Evolutionary conservation across 306 rosid genomes (phyloP).

Genomic region (Rubus idaeus): DNA sequence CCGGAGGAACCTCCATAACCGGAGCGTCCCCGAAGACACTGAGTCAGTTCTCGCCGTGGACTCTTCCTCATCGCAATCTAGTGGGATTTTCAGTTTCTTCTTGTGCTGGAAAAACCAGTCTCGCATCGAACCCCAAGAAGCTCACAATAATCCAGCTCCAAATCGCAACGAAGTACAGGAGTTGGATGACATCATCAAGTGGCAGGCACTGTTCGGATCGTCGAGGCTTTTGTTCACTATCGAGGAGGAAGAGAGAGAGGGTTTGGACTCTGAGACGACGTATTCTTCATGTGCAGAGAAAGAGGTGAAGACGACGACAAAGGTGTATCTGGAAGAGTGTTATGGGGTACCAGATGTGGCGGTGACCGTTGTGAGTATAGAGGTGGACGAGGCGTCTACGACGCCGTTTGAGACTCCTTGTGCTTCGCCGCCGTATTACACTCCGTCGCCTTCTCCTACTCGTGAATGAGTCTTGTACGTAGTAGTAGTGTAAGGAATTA

Average conservation of each 20-base stretch:
- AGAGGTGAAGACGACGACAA: constrained; percentile 8
- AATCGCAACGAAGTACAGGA: not conserved
- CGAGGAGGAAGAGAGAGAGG: constrained; percentile 42
- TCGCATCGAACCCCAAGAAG: constrained; percentile 34
- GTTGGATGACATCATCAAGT: constrained; percentile 34
- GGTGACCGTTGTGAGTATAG: not conserved
- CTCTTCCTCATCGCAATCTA: constrained; percentile 11
- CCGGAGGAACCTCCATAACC: constrained; percentile 8
- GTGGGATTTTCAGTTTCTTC: constrained; percentile 26
- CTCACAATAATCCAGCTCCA: not conserved
- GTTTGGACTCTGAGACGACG: constrained; percentile 27
- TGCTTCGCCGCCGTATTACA: constrained; percentile 47
- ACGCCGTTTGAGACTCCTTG: constrained; percentile 49
- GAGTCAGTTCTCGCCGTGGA: not conserved
- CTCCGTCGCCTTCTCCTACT: constrained; percentile 46
- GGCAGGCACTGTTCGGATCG: constrained; percentile 33
- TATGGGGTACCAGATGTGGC: constrained; percentile 10
- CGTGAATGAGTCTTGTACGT: constrained; percentile 20
- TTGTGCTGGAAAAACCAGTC: constrained; percentile 33
- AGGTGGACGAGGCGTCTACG: constrained; percentile 20
- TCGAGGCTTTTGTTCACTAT: constrained; percentile 49
- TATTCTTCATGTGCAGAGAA: constrained; percentile 16
- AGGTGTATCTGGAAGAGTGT: not conserved
- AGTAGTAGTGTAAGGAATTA: not conserved
- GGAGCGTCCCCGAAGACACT: not conserved